phyloP scores from a whole-genome alignment of 2,329 filamentous ascomycete species.

The Aaosphaeria arxii region DNA sequence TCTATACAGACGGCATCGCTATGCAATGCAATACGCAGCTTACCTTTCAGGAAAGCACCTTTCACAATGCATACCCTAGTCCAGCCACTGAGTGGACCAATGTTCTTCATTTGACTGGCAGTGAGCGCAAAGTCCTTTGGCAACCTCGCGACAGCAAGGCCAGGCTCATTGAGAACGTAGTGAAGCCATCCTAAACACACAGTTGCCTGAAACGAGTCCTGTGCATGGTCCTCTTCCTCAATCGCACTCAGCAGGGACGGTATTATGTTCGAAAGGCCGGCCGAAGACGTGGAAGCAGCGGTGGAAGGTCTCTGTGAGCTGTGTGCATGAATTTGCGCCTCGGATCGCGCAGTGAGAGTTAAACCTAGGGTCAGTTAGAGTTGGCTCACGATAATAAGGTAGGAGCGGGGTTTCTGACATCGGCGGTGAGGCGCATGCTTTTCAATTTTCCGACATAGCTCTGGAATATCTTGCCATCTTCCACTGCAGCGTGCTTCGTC shows the following conservation, averaged over 20 bases:
- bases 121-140: slow-evolving; percentile 56
- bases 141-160: slow-evolving; percentile 58
- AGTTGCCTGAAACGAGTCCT: slow-evolving; percentile 70
- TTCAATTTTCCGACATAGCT: slow-evolving; percentile 86
- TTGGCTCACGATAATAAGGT: not conserved
- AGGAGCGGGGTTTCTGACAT: slow-evolving; percentile 59
- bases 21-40: slow-evolving; percentile 13
- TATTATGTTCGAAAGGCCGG: slow-evolving; percentile 36
- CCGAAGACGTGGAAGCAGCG: slow-evolving; percentile 36
- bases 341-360: slow-evolving; percentile 45
- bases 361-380: slow-evolving; percentile 33
- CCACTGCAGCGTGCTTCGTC: slow-evolving; percentile 85
- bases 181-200: slow-evolving; percentile 84
- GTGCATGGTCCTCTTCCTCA: slow-evolving; percentile 39
- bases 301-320: slow-evolving; percentile 41
- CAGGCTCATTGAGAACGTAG: slow-evolving; percentile 71
- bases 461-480: slow-evolving; percentile 81
- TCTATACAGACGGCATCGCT: not conserved
- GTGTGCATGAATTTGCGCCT: slow-evolving; percentile 46
- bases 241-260: slow-evolving; percentile 39
- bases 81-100: slow-evolving; percentile 61
- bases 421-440: slow-evolving; percentile 85
- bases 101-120: slow-evolving; percentile 16
- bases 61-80: slow-evolving; percentile 79
- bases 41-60: slow-evolving; percentile 73